Base-by-base conservation (phyloP, 345 rosid genomes). In the Pseudoturritis turrita region DNA sequence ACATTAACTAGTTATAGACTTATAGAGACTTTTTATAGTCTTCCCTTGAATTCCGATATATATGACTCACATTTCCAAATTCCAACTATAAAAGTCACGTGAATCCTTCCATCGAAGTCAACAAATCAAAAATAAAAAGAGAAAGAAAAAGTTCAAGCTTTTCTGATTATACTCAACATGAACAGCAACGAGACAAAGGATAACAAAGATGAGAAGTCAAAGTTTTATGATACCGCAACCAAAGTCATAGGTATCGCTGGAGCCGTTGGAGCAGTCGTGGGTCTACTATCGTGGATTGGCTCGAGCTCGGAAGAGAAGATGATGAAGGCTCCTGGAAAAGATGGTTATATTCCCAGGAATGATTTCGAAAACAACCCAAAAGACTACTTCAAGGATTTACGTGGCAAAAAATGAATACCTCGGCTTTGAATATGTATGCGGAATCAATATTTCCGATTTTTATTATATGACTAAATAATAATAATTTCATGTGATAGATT, bases 301-400 rank as follows among this genome's bases (percentile, higher is more conserved):
- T 59, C 67, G 1, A 28, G 59, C 29, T 47, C 66, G 19, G 5
- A 23, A 57, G 58, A 70, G 21, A 70, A 59, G 59, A 70, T 59
- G 74, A 59, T 70, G 74, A 70, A 70, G 40, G 67, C 67, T 59
- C 67, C 74, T 47, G 59, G 67, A 31, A 37, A 26, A 21, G 40
- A 59, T 59, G 59, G 59, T 28, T 26, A 37, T 23, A 49, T 70
- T 25, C 11, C 0, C 22, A 71, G 60, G 51, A 19, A 29, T 12
- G 5, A 26, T 49, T 71, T 71, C 3, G 60, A 71, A 50, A 22
- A 18, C 22, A 60, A 52, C 41, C 59, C 74, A 12, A 36, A 49
- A 23, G 65, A 17, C 19, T 59, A 70, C 59, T 70, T 69, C 10
- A 52, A 59, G 10, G 51, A 70, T 12, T 13, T 63, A 0, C 59